Evolutionary conservation across 306 rosid genomes (phyloP).

Genomic region (Cercis canadensis): DNA sequence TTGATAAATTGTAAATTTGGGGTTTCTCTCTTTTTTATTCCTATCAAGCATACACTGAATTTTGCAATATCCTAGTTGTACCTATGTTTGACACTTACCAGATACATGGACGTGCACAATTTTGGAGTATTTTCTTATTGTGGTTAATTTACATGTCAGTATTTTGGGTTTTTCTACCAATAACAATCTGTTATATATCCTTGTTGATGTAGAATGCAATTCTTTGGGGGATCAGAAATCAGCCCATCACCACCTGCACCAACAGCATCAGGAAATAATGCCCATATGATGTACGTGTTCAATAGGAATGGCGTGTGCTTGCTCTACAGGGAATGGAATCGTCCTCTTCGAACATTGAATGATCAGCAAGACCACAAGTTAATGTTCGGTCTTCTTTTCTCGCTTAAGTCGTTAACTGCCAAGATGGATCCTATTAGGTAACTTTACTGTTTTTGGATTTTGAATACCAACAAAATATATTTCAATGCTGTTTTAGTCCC

Average conservation of each 20-base stretch:
- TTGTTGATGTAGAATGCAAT: constrained; percentile 67
- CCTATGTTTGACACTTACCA: background rate
- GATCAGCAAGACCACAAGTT: constrained; percentile 95
- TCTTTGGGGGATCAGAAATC: constrained; percentile 92
- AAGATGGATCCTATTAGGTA: constrained; percentile 91
- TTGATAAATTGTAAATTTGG: background rate
- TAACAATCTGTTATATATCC: constrained; percentile 48
- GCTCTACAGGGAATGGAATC: constrained; percentile 95
- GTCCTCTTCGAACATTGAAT: constrained; percentile 81
- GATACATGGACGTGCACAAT: constrained; percentile 1
- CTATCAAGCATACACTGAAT: background rate
- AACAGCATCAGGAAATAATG: constrained; percentile 86
- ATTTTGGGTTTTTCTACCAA: constrained; percentile 1
- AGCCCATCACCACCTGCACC: constrained; percentile 95
- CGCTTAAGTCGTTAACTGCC: constrained; percentile 92
- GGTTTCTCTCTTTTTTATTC: constrained; percentile 9
- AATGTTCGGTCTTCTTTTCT: constrained; percentile 95
- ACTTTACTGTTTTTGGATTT: constrained; percentile 21
- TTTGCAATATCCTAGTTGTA: constrained; percentile 1
- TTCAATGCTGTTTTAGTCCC: background rate
- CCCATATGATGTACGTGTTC: constrained; percentile 92
- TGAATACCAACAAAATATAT: background rate
- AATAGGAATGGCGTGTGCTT: constrained; percentile 88
- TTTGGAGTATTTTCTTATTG: constrained; percentile 12
- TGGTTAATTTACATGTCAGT: constrained; percentile 32